Percentiles rank a stretch among this genome's conserved stretches.
These are phyloP conservation scores for Ettlia oleoabundans DNA, from an alignment of 139 green algal genomes.

Conservation along the genomic window DNA sequence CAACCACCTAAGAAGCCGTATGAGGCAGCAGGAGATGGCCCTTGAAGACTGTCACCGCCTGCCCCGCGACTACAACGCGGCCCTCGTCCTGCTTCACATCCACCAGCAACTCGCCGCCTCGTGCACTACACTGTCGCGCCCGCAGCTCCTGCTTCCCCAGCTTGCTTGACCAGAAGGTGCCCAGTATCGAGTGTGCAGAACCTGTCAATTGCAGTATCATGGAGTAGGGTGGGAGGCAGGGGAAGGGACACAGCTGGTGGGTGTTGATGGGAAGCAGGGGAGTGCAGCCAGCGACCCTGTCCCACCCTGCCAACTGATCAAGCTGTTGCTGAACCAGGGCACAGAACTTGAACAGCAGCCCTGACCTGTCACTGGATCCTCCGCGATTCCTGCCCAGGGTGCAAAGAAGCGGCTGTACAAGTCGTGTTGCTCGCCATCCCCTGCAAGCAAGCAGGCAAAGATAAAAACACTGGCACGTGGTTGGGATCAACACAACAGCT, in stretches of 20 bases:
- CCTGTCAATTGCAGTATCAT: too few relatives aligned
- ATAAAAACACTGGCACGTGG: too few relatives aligned
- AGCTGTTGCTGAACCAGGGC: too few relatives aligned
- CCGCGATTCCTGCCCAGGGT: slow-evolving; percentile 80
- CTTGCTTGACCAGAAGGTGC: slow-evolving; percentile 59
- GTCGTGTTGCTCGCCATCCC: slow-evolving; percentile 45
- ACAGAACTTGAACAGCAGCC: too few relatives aligned
- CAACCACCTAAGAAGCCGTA: too few relatives aligned
- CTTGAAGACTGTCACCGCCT: slow-evolving; percentile 16
- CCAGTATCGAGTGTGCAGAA: slow-evolving; percentile 72
- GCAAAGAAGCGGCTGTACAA: slow-evolving; percentile 85
- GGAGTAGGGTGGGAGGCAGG: too few relatives aligned
- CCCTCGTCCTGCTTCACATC: background rate
- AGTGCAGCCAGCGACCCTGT: too few relatives aligned
- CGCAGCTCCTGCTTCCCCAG: slow-evolving; percentile 48
- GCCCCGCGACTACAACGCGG: slow-evolving; percentile 31
- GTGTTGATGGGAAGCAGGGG: too few relatives aligned
- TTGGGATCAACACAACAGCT: too few relatives aligned
- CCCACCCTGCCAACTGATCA: too few relatives aligned
- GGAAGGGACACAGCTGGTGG: too few relatives aligned
- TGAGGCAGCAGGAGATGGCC: slow-evolving; percentile 21
- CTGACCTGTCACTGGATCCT: slow-evolving; percentile 95
- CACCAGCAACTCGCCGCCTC: slow-evolving; percentile 49
- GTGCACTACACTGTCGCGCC: slow-evolving; percentile 57
- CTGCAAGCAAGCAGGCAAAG: background rate